Percentiles rank a stretch among this genome's conserved stretches.
Conservation (phyloP, 345 rosid genomes). For the Rhizophora mangle region DNA sequence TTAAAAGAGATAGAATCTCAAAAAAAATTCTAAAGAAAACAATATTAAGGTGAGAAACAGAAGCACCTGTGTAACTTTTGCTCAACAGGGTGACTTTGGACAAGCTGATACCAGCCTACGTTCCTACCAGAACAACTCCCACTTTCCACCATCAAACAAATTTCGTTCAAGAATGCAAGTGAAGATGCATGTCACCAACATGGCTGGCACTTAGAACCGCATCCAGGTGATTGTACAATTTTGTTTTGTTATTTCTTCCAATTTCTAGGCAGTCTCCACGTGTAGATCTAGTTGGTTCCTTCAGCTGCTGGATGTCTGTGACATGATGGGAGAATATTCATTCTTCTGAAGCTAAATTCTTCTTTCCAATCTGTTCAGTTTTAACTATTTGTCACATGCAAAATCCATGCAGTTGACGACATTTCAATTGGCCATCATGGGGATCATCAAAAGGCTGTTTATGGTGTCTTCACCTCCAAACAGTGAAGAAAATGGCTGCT, state of each 20-base stretch:
- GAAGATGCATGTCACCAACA: constrained; percentile 12
- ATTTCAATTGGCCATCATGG: neutral
- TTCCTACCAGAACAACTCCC: constrained; percentile 1
- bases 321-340: neutral
- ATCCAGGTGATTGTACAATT: constrained; percentile 18
- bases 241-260: constrained; percentile 10
- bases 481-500: constrained; percentile 15
- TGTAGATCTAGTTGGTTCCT: constrained; percentile 4
- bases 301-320: neutral
- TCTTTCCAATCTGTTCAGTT: neutral
- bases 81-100: constrained; percentile 18
- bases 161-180: constrained; percentile 9
- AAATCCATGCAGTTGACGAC: constrained; percentile 17
- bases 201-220: neutral
- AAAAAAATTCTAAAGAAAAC: too few species aligned
- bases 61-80: constrained; percentile 6
- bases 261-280: constrained; percentile 17
- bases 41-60: neutral
- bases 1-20: too few species aligned
- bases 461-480: constrained; percentile 13
- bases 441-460: constrained; percentile 6
- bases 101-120: constrained; percentile 19
- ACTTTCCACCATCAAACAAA: constrained; percentile 9
- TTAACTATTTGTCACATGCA: neutral
- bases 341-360: neutral